Evolutionary conservation across 768 basidiomycete genomes (phyloP).

Genomic region (Lactarius tabidus): DNA sequence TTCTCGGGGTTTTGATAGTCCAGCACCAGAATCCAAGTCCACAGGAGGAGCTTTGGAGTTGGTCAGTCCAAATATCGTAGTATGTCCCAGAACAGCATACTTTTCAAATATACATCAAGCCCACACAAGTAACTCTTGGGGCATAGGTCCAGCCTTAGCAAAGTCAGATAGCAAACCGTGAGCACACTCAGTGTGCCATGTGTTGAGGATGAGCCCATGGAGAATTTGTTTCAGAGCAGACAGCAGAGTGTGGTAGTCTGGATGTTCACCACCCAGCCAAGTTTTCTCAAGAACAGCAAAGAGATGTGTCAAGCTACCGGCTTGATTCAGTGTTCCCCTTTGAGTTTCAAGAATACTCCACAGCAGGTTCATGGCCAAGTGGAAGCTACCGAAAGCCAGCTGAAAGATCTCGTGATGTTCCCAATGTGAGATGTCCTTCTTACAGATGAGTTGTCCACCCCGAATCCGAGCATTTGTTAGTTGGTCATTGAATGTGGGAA

Average conservation of each 20-base stretch:
- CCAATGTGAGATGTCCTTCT: background rate
- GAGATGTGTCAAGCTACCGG: background rate
- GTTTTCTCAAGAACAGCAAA: background rate
- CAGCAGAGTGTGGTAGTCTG: background rate
- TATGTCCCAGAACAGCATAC: background rate
- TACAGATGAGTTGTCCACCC: background rate
- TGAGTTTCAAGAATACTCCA: background rate
- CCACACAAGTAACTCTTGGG: background rate
- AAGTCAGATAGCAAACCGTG: background rate
- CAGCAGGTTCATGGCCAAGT: background rate
- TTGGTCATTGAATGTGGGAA: background rate
- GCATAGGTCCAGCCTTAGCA: background rate
- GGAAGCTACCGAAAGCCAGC: background rate
- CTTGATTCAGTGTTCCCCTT: background rate
- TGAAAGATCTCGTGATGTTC: background rate
- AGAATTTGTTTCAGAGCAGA: background rate
- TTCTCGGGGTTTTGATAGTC: no score
- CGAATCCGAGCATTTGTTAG: background rate
- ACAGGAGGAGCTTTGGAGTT: background rate
- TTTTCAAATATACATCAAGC: no score
- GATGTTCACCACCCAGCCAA: background rate
- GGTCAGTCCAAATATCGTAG: background rate
- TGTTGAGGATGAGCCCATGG: background rate
- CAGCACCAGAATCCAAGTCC: no score
- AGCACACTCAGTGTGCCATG: background rate